A percentile compares a stretch with the other conserved stretches of the same genome.
Evolutionary conservation across 441 rosid species (phyloP).

Genomic region (Arabidopsis hybrid): DNA sequence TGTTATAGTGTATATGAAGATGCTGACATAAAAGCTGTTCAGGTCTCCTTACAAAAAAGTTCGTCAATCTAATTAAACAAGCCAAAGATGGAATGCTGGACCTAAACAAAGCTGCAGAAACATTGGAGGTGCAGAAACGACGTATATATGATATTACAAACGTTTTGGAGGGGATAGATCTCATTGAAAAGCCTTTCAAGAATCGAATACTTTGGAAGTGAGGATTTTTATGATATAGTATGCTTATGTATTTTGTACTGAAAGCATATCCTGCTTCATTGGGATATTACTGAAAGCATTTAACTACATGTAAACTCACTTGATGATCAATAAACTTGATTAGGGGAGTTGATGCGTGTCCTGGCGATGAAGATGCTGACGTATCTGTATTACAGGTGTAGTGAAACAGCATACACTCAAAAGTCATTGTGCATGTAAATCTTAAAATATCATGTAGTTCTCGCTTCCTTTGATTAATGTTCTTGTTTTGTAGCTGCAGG

Average conservation of each 20-base stretch:
- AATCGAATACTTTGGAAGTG: constrained; percentile 97
- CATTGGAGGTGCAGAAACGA: constrained; percentile 93
- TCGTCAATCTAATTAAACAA: constrained; percentile 74
- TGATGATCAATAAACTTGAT: constrained; percentile 46
- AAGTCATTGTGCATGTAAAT: background rate
- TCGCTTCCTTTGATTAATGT: constrained; percentile 34
- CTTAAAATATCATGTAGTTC: background rate
- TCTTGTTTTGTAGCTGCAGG: constrained; percentile 57
- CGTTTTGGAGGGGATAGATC: constrained; percentile 98
- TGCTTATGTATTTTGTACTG: constrained; percentile 32
- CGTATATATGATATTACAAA: constrained; percentile 98
- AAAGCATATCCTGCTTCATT: constrained; percentile 20
- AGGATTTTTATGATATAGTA: constrained; percentile 38
- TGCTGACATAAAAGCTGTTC: constrained; percentile 38
- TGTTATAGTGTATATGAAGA: constrained; percentile 24
- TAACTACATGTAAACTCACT: constrained; percentile 45
- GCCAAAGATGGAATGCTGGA: constrained; percentile 91
- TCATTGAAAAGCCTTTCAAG: constrained; percentile 93
- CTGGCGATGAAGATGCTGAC: constrained; percentile 65
- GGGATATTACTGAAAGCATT: constrained; percentile 29
- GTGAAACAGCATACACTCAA: constrained; percentile 7
- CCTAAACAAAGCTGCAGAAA: constrained; percentile 88
- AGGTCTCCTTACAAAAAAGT: constrained; percentile 94
- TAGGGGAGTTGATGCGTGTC: constrained; percentile 79
- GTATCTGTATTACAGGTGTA: constrained; percentile 72